Evolutionary conservation across 164 flowering plant species (phyloP).

Genomic region (Stephania cephalantha): DNA sequence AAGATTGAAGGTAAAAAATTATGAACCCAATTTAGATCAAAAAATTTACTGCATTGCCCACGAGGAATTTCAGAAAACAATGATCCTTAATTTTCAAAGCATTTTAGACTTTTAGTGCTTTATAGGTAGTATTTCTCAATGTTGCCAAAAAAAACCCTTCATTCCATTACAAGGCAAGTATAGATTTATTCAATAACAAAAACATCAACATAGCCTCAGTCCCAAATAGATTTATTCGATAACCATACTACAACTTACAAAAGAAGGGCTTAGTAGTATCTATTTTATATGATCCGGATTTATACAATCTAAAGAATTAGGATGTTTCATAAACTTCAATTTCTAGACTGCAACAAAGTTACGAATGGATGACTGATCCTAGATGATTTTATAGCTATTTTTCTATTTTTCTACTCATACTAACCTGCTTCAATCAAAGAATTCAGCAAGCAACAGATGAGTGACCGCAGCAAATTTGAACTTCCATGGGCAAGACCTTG

Average conservation of each 20-base stretch:
- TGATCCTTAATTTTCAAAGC: background rate
- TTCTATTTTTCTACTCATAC: constrained; percentile 8
- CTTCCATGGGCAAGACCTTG: constrained; percentile 45
- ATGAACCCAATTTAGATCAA: background rate
- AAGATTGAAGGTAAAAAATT: too few relatives aligned
- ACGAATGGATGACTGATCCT: background rate
- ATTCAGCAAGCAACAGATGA: constrained; percentile 53
- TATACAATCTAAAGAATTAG: background rate
- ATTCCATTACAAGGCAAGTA: background rate
- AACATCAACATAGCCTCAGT: too few relatives aligned
- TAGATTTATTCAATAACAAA: too few relatives aligned
- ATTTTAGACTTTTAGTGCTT: background rate
- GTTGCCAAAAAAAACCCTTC: background rate
- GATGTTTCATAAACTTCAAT: background rate
- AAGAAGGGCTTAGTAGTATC: background rate
- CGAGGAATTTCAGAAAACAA: background rate
- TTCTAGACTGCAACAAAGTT: background rate
- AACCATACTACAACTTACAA: background rate
- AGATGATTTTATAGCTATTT: background rate
- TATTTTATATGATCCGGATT: background rate
- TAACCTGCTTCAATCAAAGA: constrained; percentile 65
- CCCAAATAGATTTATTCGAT: too few relatives aligned
- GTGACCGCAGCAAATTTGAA: constrained; percentile 47
- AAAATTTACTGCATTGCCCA: background rate
- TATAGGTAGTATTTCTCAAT: background rate